phyloP scores from a whole-genome alignment of 495 filamentous ascomycete genomes.

The Neurospora sp. region DNA sequence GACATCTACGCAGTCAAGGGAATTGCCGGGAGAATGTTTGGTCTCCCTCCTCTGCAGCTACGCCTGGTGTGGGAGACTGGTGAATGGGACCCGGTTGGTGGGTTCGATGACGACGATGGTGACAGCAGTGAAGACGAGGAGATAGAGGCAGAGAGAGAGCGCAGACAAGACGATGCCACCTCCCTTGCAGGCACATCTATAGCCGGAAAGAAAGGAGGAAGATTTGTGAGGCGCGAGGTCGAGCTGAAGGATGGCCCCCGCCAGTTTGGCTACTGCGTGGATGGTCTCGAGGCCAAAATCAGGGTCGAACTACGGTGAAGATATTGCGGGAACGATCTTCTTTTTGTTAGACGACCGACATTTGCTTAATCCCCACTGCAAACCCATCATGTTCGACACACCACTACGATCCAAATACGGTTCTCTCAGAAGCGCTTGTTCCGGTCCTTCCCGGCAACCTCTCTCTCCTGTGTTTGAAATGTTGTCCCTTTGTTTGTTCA shows the following conservation, averaged over 20 bases:
- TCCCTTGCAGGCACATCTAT: not conserved
- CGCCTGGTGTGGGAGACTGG: constrained; percentile 71
- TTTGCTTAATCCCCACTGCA: not conserved
- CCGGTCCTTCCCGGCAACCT: not conserved
- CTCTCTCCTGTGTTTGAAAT: not conserved
- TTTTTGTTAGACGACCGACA: not conserved
- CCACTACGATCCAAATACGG: not conserved
- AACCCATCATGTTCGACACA: not conserved
- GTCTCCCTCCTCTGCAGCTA: constrained; percentile 49
- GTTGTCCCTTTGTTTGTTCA: not conserved
- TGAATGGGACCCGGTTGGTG: constrained; percentile 67
- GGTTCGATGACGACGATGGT: constrained; percentile 49
- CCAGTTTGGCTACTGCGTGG: constrained; percentile 72
- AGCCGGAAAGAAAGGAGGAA: constrained; percentile 22
- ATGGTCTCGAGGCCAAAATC: constrained; percentile 55
- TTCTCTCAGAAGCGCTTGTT: not conserved
- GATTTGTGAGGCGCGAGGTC: constrained; percentile 63
- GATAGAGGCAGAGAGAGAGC: constrained; percentile 13
- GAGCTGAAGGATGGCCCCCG: constrained; percentile 74
- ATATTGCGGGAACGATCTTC: not conserved
- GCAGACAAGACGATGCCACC: constrained; percentile 2
- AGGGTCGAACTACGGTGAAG: constrained; percentile 46
- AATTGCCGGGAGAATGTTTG: constrained; percentile 61
- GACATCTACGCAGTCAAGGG: constrained; percentile 75
- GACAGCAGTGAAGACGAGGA: constrained; percentile 46